Percentiles rank a stretch among this genome's conserved stretches.
phyloP scores from a whole-genome alignment of 176 grass and related monocot genomes.

The Themeda triandra region DNA sequence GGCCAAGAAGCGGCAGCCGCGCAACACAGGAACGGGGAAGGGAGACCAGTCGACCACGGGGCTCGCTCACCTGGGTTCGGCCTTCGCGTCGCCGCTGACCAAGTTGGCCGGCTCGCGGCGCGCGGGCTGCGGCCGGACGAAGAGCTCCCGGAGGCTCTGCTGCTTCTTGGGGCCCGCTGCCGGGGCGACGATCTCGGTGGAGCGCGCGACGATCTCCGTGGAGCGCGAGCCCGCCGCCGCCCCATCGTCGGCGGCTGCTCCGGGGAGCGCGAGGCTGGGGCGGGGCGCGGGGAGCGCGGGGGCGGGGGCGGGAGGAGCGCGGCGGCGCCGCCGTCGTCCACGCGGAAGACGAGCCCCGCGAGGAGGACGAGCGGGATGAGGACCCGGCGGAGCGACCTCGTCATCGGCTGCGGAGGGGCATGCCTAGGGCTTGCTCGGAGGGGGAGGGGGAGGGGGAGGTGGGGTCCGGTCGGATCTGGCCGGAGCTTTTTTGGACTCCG shows the following conservation, averaged over 20 bases:
- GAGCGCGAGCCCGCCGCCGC: neutral
- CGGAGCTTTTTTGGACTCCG: neutral
- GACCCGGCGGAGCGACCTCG: slow-evolving; percentile 33
- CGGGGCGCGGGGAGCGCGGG: neutral
- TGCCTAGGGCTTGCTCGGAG: slow-evolving; percentile 28
- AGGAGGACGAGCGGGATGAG: slow-evolving; percentile 46
- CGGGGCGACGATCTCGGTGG: slow-evolving; percentile 17
- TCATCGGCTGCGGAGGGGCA: slow-evolving; percentile 28
- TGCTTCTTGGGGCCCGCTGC: neutral
- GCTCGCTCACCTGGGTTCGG: slow-evolving; percentile 40
- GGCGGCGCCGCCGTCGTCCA: slow-evolving; percentile 14
- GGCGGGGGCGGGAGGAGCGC: neutral
- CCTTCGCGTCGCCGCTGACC: neutral
- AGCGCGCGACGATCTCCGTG: slow-evolving; percentile 28
- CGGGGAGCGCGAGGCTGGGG: slow-evolving; percentile 31
- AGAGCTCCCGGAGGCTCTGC: neutral
- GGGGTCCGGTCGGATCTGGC: slow-evolving; percentile 24
- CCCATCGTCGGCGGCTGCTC: neutral
- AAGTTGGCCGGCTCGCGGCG: neutral
- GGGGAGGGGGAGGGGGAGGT: neutral
- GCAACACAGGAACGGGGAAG: neutral
- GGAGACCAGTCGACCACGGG: neutral
- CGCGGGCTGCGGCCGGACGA: slow-evolving; percentile 7
- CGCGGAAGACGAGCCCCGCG: slow-evolving; percentile 30
- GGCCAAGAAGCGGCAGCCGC: neutral